A percentile compares a stretch with the other conserved stretches of the same genome.
These are phyloP conservation scores for Cyamopsis tetragonoloba DNA, from an alignment of 306 rosid species.

Conservation along the genomic window DNA sequence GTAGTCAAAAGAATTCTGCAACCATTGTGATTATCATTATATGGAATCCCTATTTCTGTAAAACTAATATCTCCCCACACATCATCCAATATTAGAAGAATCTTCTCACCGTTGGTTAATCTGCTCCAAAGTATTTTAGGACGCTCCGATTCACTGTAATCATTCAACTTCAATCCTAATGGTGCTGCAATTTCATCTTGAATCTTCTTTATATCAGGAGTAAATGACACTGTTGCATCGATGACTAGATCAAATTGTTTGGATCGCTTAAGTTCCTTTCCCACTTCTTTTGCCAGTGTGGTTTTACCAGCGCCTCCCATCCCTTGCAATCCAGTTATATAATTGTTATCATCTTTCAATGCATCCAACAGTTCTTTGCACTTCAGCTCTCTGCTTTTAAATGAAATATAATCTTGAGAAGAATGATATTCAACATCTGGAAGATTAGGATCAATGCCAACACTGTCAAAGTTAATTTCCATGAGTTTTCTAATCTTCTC, in stretches of 20 bases:
- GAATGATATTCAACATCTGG: neutral
- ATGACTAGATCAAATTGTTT: neutral
- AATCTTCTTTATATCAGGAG: neutral
- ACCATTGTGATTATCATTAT: neutral
- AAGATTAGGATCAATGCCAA: neutral
- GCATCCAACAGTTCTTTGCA: neutral
- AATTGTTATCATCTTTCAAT: neutral
- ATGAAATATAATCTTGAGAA: neutral
- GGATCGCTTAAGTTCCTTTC: neutral
- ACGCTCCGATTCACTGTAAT: neutral
- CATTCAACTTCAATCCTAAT: neutral
- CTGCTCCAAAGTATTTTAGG: neutral
- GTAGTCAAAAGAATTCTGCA: conserved; percentile 8
- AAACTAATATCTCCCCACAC: neutral
- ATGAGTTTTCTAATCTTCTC: neutral
- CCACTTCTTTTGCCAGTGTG: conserved; percentile 1
- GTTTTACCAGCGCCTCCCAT: conserved; percentile 27
- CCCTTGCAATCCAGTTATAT: conserved; percentile 10
- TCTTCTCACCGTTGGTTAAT: neutral
- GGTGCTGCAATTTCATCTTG: conserved; percentile 19
- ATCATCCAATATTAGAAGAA: conserved; percentile 30
- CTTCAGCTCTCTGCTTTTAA: neutral
- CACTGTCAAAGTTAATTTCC: neutral
- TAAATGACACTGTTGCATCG: neutral
- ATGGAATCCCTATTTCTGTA: neutral